Evolutionary conservation across 805 yeast species (phyloP).

Genomic region (Candida krabiensis): DNA sequence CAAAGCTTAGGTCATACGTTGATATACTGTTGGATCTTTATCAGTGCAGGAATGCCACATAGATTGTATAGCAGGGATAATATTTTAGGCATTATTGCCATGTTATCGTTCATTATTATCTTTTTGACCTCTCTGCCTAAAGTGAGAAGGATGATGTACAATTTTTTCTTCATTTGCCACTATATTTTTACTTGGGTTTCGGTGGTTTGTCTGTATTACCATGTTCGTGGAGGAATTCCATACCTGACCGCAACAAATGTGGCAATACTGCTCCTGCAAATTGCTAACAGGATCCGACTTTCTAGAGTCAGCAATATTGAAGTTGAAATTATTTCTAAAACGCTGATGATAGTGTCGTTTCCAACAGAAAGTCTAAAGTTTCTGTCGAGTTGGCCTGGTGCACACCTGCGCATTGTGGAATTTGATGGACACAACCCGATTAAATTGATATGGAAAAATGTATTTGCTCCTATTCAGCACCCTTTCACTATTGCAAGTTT

Average conservation of each 20-base stretch:
- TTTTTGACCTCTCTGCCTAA: slow-evolving; percentile 65
- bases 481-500: slow-evolving; percentile 57
- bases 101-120: slow-evolving; percentile 60
- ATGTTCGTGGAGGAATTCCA: slow-evolving; percentile 75
- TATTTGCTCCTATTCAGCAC: slow-evolving; percentile 51
- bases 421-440: slow-evolving; percentile 29
- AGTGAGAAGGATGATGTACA: slow-evolving; percentile 61
- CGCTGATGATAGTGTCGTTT: slow-evolving; percentile 42
- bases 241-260: slow-evolving; percentile 54
- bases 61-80: slow-evolving; percentile 61
- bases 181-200: slow-evolving; percentile 76
- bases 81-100: slow-evolving; percentile 68
- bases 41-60: slow-evolving; percentile 39
- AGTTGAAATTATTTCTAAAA: slow-evolving; percentile 49
- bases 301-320: slow-evolving; percentile 39
- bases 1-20: slow-evolving; percentile 65
- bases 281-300: slow-evolving; percentile 48
- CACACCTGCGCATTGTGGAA: slow-evolving; percentile 46
- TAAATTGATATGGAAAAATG: slow-evolving; percentile 25
- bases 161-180: slow-evolving; percentile 68
- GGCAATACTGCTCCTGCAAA: slow-evolving; percentile 55
- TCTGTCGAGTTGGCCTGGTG: slow-evolving; percentile 33
- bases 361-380: slow-evolving; percentile 30
- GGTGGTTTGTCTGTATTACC: slow-evolving; percentile 65
- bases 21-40: slow-evolving; percentile 55